A percentile compares a stretch with the other conserved stretches of the same genome.
Evolutionary conservation across 2,329 filamentous ascomycete genomes (phyloP).

Genomic region (Fusarium nodosum): DNA sequence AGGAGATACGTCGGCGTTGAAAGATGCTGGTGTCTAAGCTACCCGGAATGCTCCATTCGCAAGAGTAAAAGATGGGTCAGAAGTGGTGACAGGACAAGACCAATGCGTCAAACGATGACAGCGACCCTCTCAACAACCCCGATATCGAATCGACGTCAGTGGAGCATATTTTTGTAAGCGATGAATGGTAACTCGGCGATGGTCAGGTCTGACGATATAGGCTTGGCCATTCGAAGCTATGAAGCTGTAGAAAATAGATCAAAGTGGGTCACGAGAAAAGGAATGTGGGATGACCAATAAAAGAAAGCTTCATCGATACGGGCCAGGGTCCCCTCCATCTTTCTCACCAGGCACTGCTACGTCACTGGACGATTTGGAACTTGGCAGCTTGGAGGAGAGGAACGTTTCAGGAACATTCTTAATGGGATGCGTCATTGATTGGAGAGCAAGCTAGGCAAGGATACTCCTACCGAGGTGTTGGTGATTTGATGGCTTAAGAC

Average conservation of each 20-base stretch:
- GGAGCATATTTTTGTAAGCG: slow-evolving; percentile 33
- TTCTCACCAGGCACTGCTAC: slow-evolving; percentile 40
- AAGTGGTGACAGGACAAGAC: not conserved
- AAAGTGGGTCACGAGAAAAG: slow-evolving; percentile 34
- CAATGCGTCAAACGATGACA: not conserved
- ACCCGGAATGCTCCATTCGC: slow-evolving; percentile 31
- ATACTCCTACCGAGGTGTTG: not conserved
- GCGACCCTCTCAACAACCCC: not conserved
- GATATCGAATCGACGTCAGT: slow-evolving; percentile 31
- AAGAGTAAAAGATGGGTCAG: not conserved
- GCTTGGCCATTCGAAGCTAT: slow-evolving; percentile 18
- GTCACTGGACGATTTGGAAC: slow-evolving; percentile 38
- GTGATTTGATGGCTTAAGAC: too few relatives aligned
- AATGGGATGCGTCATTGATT: slow-evolving; percentile 33
- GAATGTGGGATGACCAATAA: slow-evolving; percentile 33
- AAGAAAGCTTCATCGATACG: not conserved
- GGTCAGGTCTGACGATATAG: slow-evolving; percentile 26
- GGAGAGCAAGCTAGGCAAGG: not conserved
- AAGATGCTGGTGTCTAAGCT: slow-evolving; percentile 16
- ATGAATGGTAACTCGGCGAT: slow-evolving; percentile 26
- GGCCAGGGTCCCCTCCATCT: slow-evolving; percentile 37
- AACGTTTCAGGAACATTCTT: slow-evolving; percentile 8
- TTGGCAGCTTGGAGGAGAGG: slow-evolving; percentile 30
- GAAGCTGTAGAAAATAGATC: slow-evolving; percentile 32
- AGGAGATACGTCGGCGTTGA: slow-evolving; percentile 17